Conservation (phyloP, 257 asterid species). For the Capsicum rhomboideum region DNA sequence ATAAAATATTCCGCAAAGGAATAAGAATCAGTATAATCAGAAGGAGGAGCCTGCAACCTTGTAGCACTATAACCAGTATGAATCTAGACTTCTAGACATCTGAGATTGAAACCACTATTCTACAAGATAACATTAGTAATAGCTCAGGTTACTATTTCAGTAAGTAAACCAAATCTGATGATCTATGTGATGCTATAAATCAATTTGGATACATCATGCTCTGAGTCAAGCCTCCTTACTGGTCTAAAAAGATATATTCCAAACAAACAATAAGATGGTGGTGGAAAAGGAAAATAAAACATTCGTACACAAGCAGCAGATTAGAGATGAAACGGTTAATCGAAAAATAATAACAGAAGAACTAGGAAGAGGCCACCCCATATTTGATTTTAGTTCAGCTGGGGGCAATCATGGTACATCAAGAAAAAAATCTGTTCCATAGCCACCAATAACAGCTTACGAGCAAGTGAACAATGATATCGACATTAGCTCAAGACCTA, state of each 20-base stretch:
- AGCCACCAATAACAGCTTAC: background rate
- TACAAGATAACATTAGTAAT: background rate
- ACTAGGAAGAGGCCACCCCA: background rate
- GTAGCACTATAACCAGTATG: background rate
- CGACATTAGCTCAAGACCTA: background rate
- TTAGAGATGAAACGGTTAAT: background rate
- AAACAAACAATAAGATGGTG: background rate
- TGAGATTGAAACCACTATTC: background rate
- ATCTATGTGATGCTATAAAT: background rate
- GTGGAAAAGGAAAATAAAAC: background rate
- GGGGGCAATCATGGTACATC: background rate
- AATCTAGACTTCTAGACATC: background rate
- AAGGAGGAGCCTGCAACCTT: background rate
- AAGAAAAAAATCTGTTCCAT: too few relatives aligned
- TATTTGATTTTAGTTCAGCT: background rate
- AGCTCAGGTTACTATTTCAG: background rate
- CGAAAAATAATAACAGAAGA: background rate
- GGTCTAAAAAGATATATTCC: background rate
- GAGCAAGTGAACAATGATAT: background rate
- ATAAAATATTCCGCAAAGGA: background rate
- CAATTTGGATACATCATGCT: background rate
- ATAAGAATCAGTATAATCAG: background rate
- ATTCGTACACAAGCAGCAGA: background rate
- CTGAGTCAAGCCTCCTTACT: background rate
- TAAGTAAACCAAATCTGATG: background rate